Evolutionary conservation across 306 rosid genomes (phyloP).

Genomic region (Alnus glutinosa): DNA sequence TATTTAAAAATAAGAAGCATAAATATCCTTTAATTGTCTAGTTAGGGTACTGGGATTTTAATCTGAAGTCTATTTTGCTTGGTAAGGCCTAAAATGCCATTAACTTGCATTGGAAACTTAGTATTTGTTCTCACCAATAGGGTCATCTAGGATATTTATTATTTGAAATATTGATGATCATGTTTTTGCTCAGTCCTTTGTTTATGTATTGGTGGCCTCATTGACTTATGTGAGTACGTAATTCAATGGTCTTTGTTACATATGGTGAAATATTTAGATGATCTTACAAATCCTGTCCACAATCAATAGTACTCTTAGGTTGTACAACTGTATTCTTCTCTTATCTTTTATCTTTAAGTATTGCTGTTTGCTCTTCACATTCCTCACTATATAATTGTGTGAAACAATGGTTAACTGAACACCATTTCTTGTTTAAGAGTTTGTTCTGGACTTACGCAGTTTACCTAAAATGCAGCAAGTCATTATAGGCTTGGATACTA

Average conservation of each 20-base stretch:
- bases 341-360: constrained; percentile 3
- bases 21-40: background rate
- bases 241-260: background rate
- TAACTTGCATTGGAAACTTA: constrained; percentile 8
- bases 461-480: constrained; percentile 71
- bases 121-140: constrained; percentile 11
- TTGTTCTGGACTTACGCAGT: constrained; percentile 25
- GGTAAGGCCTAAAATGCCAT: constrained; percentile 7
- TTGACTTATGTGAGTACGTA: background rate
- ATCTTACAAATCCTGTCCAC: constrained; percentile 2
- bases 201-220: constrained; percentile 16
- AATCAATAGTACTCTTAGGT: background rate
- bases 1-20: background rate
- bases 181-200: background rate
- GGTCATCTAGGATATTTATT: background rate
- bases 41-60: background rate
- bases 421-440: background rate
- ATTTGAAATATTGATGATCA: constrained; percentile 5
- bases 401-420: background rate
- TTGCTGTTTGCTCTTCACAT: background rate
- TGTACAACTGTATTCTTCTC: background rate
- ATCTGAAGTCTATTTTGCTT: background rate
- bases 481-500: constrained; percentile 84
- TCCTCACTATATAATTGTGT: constrained; percentile 15
- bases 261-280: constrained; percentile 4